Evolutionary conservation across 2,329 filamentous ascomycete genomes (phyloP), one percentile per base, ranked within the genome.

Genomic region (Alternaria hordeiaustralica): DNA sequence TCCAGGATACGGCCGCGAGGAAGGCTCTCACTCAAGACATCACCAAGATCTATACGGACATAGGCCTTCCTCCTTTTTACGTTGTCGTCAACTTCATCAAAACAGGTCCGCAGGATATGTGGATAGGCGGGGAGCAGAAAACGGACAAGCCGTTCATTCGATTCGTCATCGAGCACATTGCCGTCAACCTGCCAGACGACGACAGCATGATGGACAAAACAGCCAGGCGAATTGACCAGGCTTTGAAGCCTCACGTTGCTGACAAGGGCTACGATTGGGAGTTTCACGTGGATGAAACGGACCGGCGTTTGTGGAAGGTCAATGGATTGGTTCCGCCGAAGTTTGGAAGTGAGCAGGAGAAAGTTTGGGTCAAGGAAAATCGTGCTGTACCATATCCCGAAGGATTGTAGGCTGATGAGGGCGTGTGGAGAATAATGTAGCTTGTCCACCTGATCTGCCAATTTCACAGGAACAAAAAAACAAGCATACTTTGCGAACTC

Each of bases 251-350:
- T 13, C 78, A 83, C 54, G 62, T 84, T 2, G 70, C 64, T 0
- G 81, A 81, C 23, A 81, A 80, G 61, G 82, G 81, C 0, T 82
- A 80, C 49, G 77, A 81, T 61, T 83, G 75, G 73, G 83, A 85
- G 69, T 82, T 76, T 58, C 78, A 81, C 58, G 70, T 84, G 18
- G 74, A 78, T 26, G 82, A 85, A 72, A 83, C 81, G n/a, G 78
- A 81, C 25, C 66, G 80, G 25, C 70, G 71, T 20, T 60, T 84
- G 47, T 85, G 83, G 82, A 80, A 78, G 66, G 71, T 84, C n/a
- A 79, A 84, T 45, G 82, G 79, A 5, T n/a, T 82, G 21, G 64
- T 69, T 36, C 71, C 81, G 6, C 81, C 81, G 6, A 69, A 70
- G 13, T 76, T 58, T 18, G 64, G 60, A 51, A 81, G 79, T 54